Percentiles rank a stretch among this genome's conserved stretches.
phyloP scores from a whole-genome alignment of 2,329 filamentous ascomycete species.

The Calonectria hongkongensis region DNA sequence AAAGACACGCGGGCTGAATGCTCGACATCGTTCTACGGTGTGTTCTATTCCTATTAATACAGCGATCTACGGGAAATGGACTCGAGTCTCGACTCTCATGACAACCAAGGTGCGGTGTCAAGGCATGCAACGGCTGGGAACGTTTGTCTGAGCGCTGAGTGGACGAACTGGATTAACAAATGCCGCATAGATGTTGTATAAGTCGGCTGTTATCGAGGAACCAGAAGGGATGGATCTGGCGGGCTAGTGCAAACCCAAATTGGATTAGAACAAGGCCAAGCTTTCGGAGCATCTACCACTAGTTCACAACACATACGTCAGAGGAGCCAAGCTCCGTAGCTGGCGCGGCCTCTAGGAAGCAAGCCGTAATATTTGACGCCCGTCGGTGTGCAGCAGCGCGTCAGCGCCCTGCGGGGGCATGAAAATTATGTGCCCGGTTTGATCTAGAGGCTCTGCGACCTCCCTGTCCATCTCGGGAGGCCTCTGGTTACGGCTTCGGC shows the following conservation, averaged over 20 bases:
- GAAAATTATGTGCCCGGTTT: constrained; percentile 16
- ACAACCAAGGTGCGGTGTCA: background rate
- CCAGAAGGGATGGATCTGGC: background rate
- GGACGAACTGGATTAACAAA: constrained; percentile 31
- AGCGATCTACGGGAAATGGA: constrained; percentile 21
- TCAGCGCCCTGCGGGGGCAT: constrained; percentile 17
- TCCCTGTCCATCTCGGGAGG: constrained; percentile 19
- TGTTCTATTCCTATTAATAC: constrained; percentile 24
- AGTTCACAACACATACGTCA: constrained; percentile 27
- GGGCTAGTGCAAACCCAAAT: constrained; percentile 9
- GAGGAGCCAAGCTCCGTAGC: constrained; percentile 20
- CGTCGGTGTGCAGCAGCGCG: background rate
- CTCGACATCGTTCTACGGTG: background rate
- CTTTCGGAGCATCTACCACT: constrained; percentile 30
- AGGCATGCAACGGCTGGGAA: constrained; percentile 3
- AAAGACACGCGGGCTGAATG: constrained; percentile 4
- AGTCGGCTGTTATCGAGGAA: constrained; percentile 33
- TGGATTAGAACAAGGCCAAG: constrained; percentile 30
- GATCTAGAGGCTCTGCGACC: constrained; percentile 25
- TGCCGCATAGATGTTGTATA: constrained; percentile 33
- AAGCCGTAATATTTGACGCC: constrained; percentile 10
- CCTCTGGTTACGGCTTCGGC: constrained; percentile 8
- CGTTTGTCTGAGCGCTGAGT: constrained; percentile 25
- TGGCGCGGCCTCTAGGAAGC: constrained; percentile 17
- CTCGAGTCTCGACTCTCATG: constrained; percentile 21